These are phyloP conservation scores for Chaetomium globosum DNA, from an alignment of 2,329 filamentous ascomycete species.

Conservation along the genomic window DNA sequence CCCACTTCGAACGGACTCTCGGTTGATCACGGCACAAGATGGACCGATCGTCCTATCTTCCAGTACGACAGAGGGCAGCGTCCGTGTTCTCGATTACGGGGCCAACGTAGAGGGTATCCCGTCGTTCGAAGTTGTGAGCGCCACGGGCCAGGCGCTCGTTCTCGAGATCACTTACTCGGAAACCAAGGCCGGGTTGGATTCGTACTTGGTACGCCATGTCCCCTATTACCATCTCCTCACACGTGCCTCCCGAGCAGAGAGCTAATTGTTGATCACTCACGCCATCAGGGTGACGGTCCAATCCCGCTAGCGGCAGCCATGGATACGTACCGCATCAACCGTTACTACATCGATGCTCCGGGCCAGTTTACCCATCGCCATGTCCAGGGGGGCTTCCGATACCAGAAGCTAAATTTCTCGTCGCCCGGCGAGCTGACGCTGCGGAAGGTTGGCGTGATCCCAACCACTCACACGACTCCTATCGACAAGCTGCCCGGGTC, in stretches of 20 bases:
- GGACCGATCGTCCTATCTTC: slow-evolving; percentile 8
- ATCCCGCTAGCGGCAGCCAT: slow-evolving; percentile 10
- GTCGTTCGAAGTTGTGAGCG: slow-evolving; percentile 6
- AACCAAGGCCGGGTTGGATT: slow-evolving; percentile 4
- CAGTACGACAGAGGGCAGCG: neutral
- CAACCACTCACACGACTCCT: slow-evolving; percentile 1
- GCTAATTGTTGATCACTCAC: neutral
- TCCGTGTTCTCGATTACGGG: slow-evolving; percentile 4
- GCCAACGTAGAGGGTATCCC: slow-evolving; percentile 7
- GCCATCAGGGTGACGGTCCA: neutral
- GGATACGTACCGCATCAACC: slow-evolving; percentile 10
- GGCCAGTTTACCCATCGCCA: slow-evolving; percentile 4
- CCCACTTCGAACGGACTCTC: neutral
- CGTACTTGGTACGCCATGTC: neutral
- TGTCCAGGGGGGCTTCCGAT: slow-evolving; percentile 4
- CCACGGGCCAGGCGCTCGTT: neutral
- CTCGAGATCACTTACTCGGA: slow-evolving; percentile 11
- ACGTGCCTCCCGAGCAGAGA: no score
- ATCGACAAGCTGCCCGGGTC: slow-evolving; percentile 1
- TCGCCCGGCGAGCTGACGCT: slow-evolving; percentile 4
- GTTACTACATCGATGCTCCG: neutral
- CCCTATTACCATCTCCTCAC: neutral
- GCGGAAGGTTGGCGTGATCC: slow-evolving; percentile 2
- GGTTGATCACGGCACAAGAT: slow-evolving; percentile 8
- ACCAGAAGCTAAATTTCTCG: slow-evolving; percentile 5